phyloP scores from a whole-genome alignment of 495 filamentous ascomycete genomes.

The Lasiosphaeriaceae sp. region DNA sequence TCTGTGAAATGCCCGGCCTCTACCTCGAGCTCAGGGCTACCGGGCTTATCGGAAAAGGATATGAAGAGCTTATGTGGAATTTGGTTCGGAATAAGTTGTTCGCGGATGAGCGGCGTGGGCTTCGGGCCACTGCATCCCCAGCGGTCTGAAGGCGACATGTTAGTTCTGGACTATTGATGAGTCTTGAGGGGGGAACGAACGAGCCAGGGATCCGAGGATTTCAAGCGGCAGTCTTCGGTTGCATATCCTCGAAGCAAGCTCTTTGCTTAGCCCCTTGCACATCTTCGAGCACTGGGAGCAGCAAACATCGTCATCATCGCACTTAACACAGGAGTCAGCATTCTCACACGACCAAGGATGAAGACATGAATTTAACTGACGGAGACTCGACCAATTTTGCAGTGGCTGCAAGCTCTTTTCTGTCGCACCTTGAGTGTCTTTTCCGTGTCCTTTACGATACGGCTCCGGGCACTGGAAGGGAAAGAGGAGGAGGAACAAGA shows the following conservation, averaged over 20 bases:
- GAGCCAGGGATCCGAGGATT: background rate
- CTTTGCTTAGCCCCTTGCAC: background rate
- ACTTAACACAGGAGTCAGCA: slow-evolving; percentile 2
- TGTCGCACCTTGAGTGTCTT: slow-evolving; percentile 23
- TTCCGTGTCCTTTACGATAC: slow-evolving; percentile 11
- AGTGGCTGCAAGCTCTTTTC: slow-evolving; percentile 13
- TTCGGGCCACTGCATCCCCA: slow-evolving; percentile 16
- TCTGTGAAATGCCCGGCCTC: background rate
- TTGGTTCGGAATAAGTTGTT: background rate
- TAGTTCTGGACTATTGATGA: background rate
- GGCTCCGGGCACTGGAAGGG: slow-evolving; percentile 1
- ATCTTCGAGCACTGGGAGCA: background rate
- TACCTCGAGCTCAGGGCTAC: slow-evolving; percentile 9
- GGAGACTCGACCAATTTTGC: slow-evolving; percentile 12
- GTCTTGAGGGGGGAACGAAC: background rate
- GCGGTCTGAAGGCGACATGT: slow-evolving; percentile 6
- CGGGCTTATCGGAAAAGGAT: slow-evolving; percentile 5
- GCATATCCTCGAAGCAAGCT: background rate
- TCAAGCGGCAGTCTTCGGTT: background rate
- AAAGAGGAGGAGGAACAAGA: background rate
- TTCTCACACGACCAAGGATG: background rate
- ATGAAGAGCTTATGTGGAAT: slow-evolving; percentile 1
- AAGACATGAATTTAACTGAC: slow-evolving; percentile 1
- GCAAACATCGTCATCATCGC: background rate
- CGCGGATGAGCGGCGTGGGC: background rate